These are phyloP conservation scores for Neopestalotiopsis rosae DNA, from an alignment of 2,329 filamentous ascomycete species.

Conservation along the genomic window DNA sequence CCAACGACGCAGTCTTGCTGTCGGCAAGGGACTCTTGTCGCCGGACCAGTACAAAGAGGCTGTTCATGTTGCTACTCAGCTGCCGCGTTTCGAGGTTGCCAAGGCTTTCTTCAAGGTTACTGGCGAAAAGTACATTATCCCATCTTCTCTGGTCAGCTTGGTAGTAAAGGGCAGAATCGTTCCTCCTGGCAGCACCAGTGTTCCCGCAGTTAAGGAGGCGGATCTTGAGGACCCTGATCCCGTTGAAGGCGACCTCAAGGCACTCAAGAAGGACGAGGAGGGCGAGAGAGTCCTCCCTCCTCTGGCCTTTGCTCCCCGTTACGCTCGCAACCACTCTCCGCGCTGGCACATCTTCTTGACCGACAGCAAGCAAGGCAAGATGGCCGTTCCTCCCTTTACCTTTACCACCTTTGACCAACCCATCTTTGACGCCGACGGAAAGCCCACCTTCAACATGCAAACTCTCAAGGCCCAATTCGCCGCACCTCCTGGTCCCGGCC, in stretches of 20 bases:
- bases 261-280: conserved; percentile 62
- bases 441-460: conserved; percentile 92
- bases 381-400: conserved; percentile 95
- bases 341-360: conserved; percentile 95
- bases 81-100: conserved; percentile 83
- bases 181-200: conserved; percentile 78
- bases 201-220: conserved; percentile 75
- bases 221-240: conserved; percentile 93
- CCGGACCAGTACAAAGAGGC: conserved; percentile 79
- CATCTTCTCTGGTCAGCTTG: conserved; percentile 89
- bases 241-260: conserved; percentile 89
- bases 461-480: conserved; percentile 98
- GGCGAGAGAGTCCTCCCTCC: conserved; percentile 75
- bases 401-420: conserved; percentile 92
- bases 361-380: conserved; percentile 92
- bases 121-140: conserved; percentile 91
- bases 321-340: conserved; percentile 86
- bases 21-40: conserved; percentile 73
- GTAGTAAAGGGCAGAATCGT: conserved; percentile 95
- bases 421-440: conserved; percentile 78
- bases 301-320: conserved; percentile 89
- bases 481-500: conserved; percentile 87
- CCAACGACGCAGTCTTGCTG: conserved; percentile 72
- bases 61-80: conserved; percentile 78
- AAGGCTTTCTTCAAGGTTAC: conserved; percentile 99